These are phyloP conservation scores for Geranium rotundifolium DNA, from an alignment of 345 rosid genomes.

Conservation along the genomic window DNA sequence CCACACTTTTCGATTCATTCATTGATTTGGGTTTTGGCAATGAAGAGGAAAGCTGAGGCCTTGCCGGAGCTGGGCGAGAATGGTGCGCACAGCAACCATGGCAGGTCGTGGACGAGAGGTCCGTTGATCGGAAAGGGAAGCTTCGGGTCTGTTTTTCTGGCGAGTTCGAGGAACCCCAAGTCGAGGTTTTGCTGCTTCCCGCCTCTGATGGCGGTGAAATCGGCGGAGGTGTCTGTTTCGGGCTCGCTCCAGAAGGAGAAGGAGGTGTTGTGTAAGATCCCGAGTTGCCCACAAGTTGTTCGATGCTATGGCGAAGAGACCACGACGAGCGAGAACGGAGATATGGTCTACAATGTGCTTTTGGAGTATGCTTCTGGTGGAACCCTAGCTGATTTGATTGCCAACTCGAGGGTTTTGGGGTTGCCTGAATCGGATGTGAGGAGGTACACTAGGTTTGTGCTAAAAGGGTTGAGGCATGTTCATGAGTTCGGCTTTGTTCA, in stretches of 20 bases:
- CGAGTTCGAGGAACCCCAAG: not conserved
- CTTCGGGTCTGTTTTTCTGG: not conserved
- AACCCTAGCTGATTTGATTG: constrained; percentile 16
- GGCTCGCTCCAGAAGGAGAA: constrained; percentile 25
- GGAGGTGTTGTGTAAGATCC: constrained; percentile 19
- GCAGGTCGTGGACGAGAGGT: constrained; percentile 16
- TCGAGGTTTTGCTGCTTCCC: constrained; percentile 6
- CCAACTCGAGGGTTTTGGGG: constrained; percentile 10
- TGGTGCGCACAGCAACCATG: not conserved
- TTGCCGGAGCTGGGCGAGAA: not conserved
- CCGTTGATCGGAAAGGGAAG: constrained; percentile 17
- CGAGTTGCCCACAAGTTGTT: constrained; percentile 18
- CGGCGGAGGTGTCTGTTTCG: constrained; percentile 10
- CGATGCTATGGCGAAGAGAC: constrained; percentile 25
- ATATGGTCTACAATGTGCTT: constrained; percentile 18
- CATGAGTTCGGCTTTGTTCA: constrained; percentile 26
- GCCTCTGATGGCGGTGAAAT: constrained; percentile 24
- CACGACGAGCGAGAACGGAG: constrained; percentile 2
- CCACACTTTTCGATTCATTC: not conserved
- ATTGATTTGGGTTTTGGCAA: not conserved
- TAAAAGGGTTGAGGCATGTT: constrained; percentile 22
- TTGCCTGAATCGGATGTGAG: constrained; percentile 21
- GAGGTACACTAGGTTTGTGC: constrained; percentile 20
- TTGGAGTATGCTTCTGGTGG: constrained; percentile 40
- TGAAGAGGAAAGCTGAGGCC: not conserved